These are phyloP conservation scores for Claviceps sorghi DNA, from an alignment of 2,329 filamentous ascomycete genomes.

Conservation along the genomic window DNA sequence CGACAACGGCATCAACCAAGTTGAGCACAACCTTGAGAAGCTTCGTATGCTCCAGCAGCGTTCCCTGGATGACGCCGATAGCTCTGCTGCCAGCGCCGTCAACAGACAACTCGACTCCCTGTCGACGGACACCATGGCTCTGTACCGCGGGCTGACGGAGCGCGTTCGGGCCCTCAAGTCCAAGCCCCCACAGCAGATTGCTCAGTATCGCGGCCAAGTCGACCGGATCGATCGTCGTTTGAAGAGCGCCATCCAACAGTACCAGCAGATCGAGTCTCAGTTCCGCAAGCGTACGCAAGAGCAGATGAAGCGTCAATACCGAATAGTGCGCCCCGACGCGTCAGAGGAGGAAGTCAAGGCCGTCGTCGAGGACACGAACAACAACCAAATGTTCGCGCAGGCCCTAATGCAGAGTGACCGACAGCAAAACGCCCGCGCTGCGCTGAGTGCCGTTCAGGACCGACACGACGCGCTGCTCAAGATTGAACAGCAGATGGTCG, in stretches of 20 bases:
- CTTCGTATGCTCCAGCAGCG: constrained; percentile 58
- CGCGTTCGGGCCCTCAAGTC: constrained; percentile 74
- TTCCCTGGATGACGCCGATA: constrained; percentile 61
- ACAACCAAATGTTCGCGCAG: constrained; percentile 80
- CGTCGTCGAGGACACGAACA: constrained; percentile 53
- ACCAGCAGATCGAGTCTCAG: constrained; percentile 64
- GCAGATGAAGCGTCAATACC: constrained; percentile 78
- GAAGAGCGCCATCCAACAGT: constrained; percentile 66
- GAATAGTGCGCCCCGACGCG: constrained; percentile 74
- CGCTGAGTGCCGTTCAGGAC: constrained; percentile 64
- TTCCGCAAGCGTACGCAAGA: constrained; percentile 71
- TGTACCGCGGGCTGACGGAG: constrained; percentile 65
- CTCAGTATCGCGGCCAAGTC: constrained; percentile 67
- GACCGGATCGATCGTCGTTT: constrained; percentile 65
- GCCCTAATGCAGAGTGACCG: constrained; percentile 71
- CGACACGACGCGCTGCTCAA: constrained; percentile 80
- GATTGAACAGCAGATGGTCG: constrained; percentile 80
- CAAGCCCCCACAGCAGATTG: constrained; percentile 56
- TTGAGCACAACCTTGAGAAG: constrained; percentile 58
- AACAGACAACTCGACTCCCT: constrained; percentile 58
- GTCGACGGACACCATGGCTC: constrained; percentile 65
- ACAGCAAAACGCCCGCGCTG: constrained; percentile 65
- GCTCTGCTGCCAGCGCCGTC: constrained; percentile 48
- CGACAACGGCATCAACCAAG: constrained; percentile 58
- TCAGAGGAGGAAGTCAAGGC: constrained; percentile 67